Evolutionary conservation across 352 stramenopile species (phyloP).

Genomic region (Phytophthora litchii): DNA sequence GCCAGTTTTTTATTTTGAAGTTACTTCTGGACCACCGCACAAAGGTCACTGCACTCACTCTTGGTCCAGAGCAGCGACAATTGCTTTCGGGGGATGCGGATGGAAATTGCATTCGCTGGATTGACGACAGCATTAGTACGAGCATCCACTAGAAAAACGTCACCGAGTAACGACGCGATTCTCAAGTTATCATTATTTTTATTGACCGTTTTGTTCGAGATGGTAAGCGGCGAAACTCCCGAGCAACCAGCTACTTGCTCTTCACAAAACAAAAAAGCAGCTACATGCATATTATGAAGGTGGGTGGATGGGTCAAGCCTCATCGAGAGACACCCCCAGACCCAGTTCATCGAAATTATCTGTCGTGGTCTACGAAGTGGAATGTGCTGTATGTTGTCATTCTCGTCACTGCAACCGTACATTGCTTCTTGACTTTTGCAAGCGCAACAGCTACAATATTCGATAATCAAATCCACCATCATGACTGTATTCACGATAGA

Average conservation of each 20-base stretch:
- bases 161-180: conserved; percentile 12
- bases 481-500: conserved; percentile 77
- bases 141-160: conserved; percentile 48
- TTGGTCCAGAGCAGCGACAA: conserved; percentile 69
- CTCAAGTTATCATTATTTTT: conserved; percentile 22
- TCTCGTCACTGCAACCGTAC: neutral
- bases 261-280: neutral
- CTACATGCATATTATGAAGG: neutral
- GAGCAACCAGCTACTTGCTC: neutral
- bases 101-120: conserved; percentile 79
- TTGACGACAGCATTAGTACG: conserved; percentile 76
- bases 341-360: neutral
- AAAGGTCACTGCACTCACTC: conserved; percentile 60
- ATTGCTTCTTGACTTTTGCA: neutral
- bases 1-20: conserved; percentile 79
- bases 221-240: conserved; percentile 21
- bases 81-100: conserved; percentile 70
- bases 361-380: neutral
- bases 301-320: neutral
- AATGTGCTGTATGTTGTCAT: neutral
- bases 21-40: conserved; percentile 70
- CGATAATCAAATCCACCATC: conserved; percentile 30
- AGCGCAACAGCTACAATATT: neutral
- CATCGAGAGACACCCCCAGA: neutral
- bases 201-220: conserved; percentile 18